Conservation (phyloP, 1,139 yeast species). For the Blastobotrys elegans region DNA sequence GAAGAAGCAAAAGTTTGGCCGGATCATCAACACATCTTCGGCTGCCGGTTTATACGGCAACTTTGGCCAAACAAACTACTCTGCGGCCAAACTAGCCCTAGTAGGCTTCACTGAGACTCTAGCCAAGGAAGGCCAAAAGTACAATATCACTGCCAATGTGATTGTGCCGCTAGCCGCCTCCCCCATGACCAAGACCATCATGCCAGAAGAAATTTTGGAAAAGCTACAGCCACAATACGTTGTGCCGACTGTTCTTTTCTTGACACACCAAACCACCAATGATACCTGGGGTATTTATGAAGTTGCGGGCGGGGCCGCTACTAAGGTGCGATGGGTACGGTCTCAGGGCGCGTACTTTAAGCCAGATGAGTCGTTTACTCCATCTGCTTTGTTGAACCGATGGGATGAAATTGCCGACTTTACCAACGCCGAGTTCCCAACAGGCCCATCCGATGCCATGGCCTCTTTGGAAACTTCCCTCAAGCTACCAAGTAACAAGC, state of each 20-base stretch:
- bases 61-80: conserved; percentile 94
- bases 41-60: conserved; percentile 97
- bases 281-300: conserved; percentile 77
- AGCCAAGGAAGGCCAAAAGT: conserved; percentile 86
- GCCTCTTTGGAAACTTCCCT: conserved; percentile 32
- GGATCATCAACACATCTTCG: conserved; percentile 86
- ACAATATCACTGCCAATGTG: conserved; percentile 77
- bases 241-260: conserved; percentile 79
- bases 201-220: conserved; percentile 81
- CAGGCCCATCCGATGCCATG: conserved; percentile 38
- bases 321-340: conserved; percentile 94
- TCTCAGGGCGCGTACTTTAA: conserved; percentile 80
- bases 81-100: conserved; percentile 87
- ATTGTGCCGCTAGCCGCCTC: conserved; percentile 95
- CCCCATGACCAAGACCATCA: conserved; percentile 88
- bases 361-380: conserved; percentile 72
- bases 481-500: conserved; percentile 42
- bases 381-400: conserved; percentile 74
- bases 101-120: conserved; percentile 91
- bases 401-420: conserved; percentile 64
- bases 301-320: conserved; percentile 91
- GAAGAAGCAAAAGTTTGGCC: conserved; percentile 78
- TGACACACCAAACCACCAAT: conserved; percentile 59
- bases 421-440: conserved; percentile 54
- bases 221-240: conserved; percentile 81